Percentiles rank a stretch among this genome's conserved stretches.
Evolutionary conservation across 805 yeast genomes (phyloP).

Genomic region (Candida arabinofermentans): DNA sequence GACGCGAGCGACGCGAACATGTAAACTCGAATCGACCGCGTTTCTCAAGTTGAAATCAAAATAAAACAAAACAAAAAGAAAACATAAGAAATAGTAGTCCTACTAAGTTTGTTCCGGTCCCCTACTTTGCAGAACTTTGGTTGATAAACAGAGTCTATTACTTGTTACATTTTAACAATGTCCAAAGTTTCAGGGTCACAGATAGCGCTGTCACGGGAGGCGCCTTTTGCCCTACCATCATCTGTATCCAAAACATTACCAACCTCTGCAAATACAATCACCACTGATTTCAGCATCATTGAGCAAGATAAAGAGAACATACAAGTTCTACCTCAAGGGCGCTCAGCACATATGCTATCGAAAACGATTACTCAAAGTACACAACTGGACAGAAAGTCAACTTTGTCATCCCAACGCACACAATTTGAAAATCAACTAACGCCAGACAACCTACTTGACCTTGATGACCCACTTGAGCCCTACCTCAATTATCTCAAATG

Average conservation of each 20-base stretch:
- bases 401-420: slow-evolving; percentile 33
- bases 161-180: no score
- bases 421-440: slow-evolving; percentile 47
- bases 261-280: not conserved
- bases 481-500: slow-evolving; percentile 74
- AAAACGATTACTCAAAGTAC: slow-evolving; percentile 34
- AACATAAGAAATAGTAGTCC: no score
- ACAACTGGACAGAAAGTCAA: slow-evolving; percentile 5
- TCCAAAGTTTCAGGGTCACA: not conserved
- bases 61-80: not conserved
- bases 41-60: not conserved
- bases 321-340: slow-evolving; percentile 59
- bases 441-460: slow-evolving; percentile 42
- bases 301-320: slow-evolving; percentile 77
- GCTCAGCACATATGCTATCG: slow-evolving; percentile 58
- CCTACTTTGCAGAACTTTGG: no score
- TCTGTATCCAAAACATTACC: not conserved
- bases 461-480: slow-evolving; percentile 81
- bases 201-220: no score
- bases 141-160: no score
- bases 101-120: no score
- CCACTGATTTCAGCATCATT: slow-evolving; percentile 31
- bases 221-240: not conserved
- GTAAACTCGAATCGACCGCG: not conserved
- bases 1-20: no score